A percentile compares a stretch with the other conserved stretches of the same genome.
Evolutionary conservation across 805 yeast genomes (phyloP).

Genomic region (Monosporozyma yasuniensis): DNA sequence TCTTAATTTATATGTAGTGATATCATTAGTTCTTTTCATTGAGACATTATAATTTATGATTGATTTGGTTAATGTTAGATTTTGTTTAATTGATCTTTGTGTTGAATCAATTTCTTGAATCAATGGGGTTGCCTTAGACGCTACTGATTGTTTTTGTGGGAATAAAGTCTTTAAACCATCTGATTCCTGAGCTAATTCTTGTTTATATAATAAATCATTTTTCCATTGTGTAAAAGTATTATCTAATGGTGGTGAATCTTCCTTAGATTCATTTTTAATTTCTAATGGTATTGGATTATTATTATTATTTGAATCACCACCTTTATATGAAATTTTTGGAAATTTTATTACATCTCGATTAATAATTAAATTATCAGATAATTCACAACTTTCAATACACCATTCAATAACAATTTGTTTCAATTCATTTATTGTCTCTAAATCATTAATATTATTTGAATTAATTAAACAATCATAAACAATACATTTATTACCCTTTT

Average conservation of each 20-base stretch:
- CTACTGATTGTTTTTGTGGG: conserved; percentile 8
- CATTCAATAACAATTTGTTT: conserved; percentile 66
- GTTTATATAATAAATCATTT: conserved; percentile 19
- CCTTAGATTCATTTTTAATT: conserved; percentile 35
- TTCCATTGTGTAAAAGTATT: conserved; percentile 13
- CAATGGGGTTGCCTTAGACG: conserved; percentile 31
- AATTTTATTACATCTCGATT: conserved; percentile 50
- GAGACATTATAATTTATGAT: conserved; percentile 22
- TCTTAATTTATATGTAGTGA: conserved; percentile 27
- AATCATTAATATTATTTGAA: conserved; percentile 38
- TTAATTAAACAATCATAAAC: conserved; percentile 79
- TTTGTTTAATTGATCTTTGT: background rate
- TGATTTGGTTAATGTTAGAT: conserved; percentile 6
- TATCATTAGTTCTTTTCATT: conserved; percentile 25
- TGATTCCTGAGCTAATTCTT: conserved; percentile 29
- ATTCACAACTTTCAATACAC: conserved; percentile 74
- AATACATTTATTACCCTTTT: conserved; percentile 53
- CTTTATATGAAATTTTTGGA: conserved; percentile 71
- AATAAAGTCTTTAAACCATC: conserved; percentile 23
- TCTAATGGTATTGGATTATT: conserved; percentile 3
- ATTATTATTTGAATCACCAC: conserved; percentile 27
- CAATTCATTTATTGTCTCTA: conserved; percentile 43
- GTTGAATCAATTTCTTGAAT: conserved; percentile 42
- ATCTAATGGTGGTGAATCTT: conserved; percentile 22
- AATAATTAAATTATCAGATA: conserved; percentile 34